Evolutionary conservation across 2,329 filamentous ascomycete species (phyloP).

Genomic region (Curvularia lunata): DNA sequence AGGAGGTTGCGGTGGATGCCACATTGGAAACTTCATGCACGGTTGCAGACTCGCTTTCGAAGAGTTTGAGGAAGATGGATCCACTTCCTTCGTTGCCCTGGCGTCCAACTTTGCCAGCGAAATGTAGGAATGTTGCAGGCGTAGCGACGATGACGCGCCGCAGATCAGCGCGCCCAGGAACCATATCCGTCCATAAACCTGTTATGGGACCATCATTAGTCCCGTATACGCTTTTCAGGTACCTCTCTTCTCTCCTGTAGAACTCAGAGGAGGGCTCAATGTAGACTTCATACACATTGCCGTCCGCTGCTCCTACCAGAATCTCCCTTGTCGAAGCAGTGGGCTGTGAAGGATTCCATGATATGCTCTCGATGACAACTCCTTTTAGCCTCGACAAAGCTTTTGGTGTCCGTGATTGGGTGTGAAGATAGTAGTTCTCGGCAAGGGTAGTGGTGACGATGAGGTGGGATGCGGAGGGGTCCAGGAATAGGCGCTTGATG

Average conservation of each 20-base stretch:
- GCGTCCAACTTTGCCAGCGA: constrained; percentile 77
- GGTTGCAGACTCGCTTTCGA: constrained; percentile 82
- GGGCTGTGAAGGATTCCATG: constrained; percentile 92
- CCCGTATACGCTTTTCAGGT: constrained; percentile 82
- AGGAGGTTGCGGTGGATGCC: constrained; percentile 65
- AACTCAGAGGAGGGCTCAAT: constrained; percentile 95
- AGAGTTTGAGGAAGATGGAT: constrained; percentile 84
- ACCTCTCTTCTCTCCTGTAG: constrained; percentile 93
- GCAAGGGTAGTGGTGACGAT: constrained; percentile 88
- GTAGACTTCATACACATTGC: constrained; percentile 92
- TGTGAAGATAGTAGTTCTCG: constrained; percentile 98
- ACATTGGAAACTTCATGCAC: constrained; percentile 73
- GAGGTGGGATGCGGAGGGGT: constrained; percentile 93
- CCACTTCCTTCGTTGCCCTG: constrained; percentile 78
- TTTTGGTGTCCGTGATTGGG: constrained; percentile 87
- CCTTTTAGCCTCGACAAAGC: constrained; percentile 81
- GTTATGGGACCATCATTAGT: constrained; percentile 82
- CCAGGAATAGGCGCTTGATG: constrained; percentile 95
- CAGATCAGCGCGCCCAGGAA: constrained; percentile 71
- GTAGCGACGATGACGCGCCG: constrained; percentile 82
- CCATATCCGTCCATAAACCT: constrained; percentile 81
- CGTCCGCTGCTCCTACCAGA: constrained; percentile 87
- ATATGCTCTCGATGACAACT: constrained; percentile 84
- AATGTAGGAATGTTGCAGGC: constrained; percentile 77
- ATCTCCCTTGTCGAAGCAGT: constrained; percentile 96